These are phyloP conservation scores for Cyathus striatus DNA, from an alignment of 768 basidiomycete genomes.

Conservation along the genomic window DNA sequence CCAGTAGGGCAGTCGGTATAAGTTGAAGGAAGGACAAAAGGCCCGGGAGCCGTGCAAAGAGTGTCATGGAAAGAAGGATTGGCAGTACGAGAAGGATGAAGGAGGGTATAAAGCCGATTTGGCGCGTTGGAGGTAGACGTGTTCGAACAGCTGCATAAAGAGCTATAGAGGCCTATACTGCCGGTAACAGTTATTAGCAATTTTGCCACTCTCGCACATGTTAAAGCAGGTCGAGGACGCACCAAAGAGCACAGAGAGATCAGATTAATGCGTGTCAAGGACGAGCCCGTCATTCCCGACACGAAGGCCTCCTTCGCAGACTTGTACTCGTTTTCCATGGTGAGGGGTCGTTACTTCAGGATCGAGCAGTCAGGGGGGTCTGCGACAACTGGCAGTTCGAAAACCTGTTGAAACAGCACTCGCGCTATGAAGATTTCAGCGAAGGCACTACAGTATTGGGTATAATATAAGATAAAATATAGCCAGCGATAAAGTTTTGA, in stretches of 20 bases:
- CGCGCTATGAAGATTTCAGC: too few species aligned
- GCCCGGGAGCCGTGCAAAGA: constrained; percentile 57
- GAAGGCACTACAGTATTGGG: too few species aligned
- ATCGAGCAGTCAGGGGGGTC: too few species aligned
- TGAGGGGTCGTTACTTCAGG: too few species aligned
- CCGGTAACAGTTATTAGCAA: too few species aligned
- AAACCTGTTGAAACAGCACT: too few species aligned
- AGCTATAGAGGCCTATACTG: constrained; percentile 59
- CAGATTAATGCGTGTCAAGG: constrained; percentile 61
- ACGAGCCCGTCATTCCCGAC: constrained; percentile 66
- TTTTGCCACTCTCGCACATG: background rate
- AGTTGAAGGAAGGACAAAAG: constrained; percentile 46
- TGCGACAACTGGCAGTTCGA: too few species aligned
- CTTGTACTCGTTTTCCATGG: constrained; percentile 50
- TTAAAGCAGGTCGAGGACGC: constrained; percentile 3
- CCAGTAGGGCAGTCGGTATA: constrained; percentile 37
- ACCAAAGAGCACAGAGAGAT: constrained; percentile 44
- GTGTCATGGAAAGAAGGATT: constrained; percentile 76
- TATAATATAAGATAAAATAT: too few species aligned
- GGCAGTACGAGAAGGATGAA: constrained; percentile 70
- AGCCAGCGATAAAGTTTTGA: too few species aligned
- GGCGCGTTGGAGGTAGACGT: constrained; percentile 33
- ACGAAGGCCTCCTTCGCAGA: constrained; percentile 79
- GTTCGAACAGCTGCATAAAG: constrained; percentile 60
- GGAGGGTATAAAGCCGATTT: constrained; percentile 40